phyloP scores from a whole-genome alignment of 1,284 basidiomycete genomes.

The Ustilago nuda region DNA sequence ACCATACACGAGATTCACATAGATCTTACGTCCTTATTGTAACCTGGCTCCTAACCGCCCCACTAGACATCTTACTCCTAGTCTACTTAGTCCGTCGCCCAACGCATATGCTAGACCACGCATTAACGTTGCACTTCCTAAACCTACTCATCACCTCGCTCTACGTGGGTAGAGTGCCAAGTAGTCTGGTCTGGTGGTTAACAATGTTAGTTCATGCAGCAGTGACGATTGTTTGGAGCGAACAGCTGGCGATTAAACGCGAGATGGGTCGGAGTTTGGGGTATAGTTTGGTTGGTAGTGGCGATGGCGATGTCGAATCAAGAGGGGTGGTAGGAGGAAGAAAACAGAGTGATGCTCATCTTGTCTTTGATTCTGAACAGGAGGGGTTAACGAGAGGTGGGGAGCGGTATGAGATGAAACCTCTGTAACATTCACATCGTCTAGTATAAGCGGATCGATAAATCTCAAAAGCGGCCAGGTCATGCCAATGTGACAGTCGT shows the following conservation, averaged over 20 bases:
- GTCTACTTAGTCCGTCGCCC: conserved; percentile 89
- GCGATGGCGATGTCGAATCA: conserved; percentile 3
- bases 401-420: conserved; percentile 19
- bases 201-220: conserved; percentile 79
- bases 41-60: conserved; percentile 36
- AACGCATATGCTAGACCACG: conserved; percentile 92
- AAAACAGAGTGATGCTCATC: not conserved
- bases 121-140: conserved; percentile 86
- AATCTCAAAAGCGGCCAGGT: too few species aligned
- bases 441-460: not conserved
- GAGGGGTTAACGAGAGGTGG: not conserved
- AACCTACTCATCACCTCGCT: conserved; percentile 92
- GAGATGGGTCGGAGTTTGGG: conserved; percentile 76
- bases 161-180: conserved; percentile 86
- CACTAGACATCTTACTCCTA: conserved; percentile 77
- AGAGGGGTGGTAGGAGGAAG: not conserved
- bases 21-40: conserved; percentile 18
- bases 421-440: conserved; percentile 9
- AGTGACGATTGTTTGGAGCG: conserved; percentile 82
- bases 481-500: too few species aligned
- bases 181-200: conserved; percentile 70
- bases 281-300: conserved; percentile 30
- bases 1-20: conserved; percentile 66
- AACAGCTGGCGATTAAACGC: conserved; percentile 87
- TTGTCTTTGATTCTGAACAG: conserved; percentile 21